These are phyloP conservation scores for Aspergillus asperescens DNA, from an alignment of 495 filamentous ascomycete species.

Conservation along the genomic window DNA sequence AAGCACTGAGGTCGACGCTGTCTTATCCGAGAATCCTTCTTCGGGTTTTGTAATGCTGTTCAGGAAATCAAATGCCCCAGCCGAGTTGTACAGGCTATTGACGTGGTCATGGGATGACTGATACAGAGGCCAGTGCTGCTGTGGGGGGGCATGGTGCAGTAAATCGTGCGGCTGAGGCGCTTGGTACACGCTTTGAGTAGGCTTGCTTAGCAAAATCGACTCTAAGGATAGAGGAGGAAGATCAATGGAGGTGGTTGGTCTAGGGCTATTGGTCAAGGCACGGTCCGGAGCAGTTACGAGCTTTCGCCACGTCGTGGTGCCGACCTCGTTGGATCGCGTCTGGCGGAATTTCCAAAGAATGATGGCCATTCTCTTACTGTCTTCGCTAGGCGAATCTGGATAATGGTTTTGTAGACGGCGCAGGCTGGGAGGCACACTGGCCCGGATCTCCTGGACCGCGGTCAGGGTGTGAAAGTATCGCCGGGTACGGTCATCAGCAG, in stretches of 20 bases:
- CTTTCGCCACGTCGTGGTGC: conserved; percentile 50
- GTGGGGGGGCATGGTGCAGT: conserved; percentile 28
- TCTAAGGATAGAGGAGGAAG: conserved; percentile 40
- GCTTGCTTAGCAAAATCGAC: conserved; percentile 35
- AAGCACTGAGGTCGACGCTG: conserved; percentile 37
- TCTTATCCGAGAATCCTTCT: conserved; percentile 37
- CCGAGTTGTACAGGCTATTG: conserved; percentile 34
- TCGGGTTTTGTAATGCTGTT: conserved; percentile 35
- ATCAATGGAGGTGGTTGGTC: conserved; percentile 31
- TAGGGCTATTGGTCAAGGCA: conserved; percentile 36
- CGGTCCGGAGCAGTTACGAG: conserved; percentile 42
- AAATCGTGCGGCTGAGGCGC: conserved; percentile 31
- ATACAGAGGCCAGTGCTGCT: conserved; percentile 39
- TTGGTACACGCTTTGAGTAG: conserved; percentile 33
- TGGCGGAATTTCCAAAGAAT: conserved; percentile 52
- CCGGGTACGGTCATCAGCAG: conserved; percentile 35
- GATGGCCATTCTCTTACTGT: conserved; percentile 45
- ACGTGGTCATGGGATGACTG: conserved; percentile 34
- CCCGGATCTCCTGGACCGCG: conserved; percentile 48
- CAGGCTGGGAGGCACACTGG: conserved; percentile 25
- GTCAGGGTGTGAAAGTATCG: conserved; percentile 41
- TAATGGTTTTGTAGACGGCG: conserved; percentile 31
- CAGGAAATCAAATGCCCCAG: conserved; percentile 34
- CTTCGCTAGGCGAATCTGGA: conserved; percentile 24
- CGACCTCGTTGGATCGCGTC: conserved; percentile 38